phyloP scores from a whole-genome alignment of 2,329 filamentous ascomycete species.

The Atkinsonella hypoxylon region DNA sequence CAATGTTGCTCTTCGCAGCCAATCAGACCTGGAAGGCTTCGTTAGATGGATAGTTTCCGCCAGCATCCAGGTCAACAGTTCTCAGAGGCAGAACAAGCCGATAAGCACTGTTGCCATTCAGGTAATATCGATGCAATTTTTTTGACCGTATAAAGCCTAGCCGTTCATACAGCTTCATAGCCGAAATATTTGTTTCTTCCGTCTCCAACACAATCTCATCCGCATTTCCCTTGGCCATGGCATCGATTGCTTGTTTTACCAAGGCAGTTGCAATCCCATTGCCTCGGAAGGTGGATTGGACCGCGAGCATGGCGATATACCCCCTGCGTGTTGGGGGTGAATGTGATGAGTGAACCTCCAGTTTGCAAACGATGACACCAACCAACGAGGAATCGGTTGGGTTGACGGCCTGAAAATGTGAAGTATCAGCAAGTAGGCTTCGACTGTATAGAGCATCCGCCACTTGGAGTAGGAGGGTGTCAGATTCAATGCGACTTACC shows the following conservation, averaged over 20 bases:
- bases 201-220: slow-evolving; percentile 96
- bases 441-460: not conserved
- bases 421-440: not conserved
- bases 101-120: slow-evolving; percentile 94
- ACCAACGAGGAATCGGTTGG: slow-evolving; percentile 54
- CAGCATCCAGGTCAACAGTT: slow-evolving; percentile 28
- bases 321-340: slow-evolving; percentile 64
- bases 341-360: slow-evolving; percentile 79
- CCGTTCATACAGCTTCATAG: slow-evolving; percentile 85
- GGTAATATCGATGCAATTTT: slow-evolving; percentile 84
- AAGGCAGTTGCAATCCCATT: slow-evolving; percentile 79
- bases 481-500: slow-evolving; percentile 34
- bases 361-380: slow-evolving; percentile 88
- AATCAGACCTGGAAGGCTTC: slow-evolving; percentile 10
- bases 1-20: not conserved
- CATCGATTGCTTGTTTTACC: slow-evolving; percentile 81
- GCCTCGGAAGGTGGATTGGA: slow-evolving; percentile 66
- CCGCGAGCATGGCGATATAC: slow-evolving; percentile 98
- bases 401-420: slow-evolving; percentile 39
- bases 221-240: slow-evolving; percentile 72
- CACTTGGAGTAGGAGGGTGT: not conserved
- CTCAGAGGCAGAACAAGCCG: slow-evolving; percentile 74
- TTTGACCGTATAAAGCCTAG: slow-evolving; percentile 89
- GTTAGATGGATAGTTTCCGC: slow-evolving; percentile 23
- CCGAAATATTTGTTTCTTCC: slow-evolving; percentile 81